Conservation (phyloP, 2,329 filamentous ascomycete species). For the Cladorrhinum sp. region DNA sequence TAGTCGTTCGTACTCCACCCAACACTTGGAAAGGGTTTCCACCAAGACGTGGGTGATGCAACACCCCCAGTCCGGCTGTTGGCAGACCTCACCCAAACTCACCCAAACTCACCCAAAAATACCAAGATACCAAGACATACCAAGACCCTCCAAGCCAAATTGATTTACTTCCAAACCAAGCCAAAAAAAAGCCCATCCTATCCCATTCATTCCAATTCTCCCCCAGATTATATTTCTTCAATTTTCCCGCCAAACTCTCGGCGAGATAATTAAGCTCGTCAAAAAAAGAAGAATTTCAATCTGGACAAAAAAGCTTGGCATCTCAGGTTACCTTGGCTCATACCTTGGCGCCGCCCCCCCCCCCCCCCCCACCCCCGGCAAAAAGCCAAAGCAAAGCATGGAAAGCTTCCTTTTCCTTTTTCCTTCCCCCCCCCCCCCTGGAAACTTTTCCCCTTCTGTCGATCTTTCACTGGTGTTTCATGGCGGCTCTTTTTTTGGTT, state of each 20-base stretch:
- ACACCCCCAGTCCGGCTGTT: not conserved
- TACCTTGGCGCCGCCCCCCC: no score
- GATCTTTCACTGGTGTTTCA: constrained; percentile 29
- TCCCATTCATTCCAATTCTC: no score
- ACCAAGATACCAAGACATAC: not conserved
- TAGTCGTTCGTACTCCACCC: not conserved
- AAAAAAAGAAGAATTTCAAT: no score
- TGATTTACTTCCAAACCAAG: not conserved
- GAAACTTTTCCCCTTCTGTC: constrained; percentile 6
- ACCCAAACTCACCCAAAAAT: not conserved
- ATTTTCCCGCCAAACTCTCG: no score
- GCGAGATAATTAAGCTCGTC: no score
- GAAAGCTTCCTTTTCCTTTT: not conserved
- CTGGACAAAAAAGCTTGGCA: not conserved
- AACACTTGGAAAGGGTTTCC: not conserved
- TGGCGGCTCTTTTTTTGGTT: constrained; percentile 2
- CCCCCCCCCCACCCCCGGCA: no score
- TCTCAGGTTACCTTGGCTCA: not conserved
- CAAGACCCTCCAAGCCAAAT: not conserved
- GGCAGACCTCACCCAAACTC: not conserved
- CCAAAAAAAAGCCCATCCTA: not conserved
- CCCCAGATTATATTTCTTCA: not conserved
- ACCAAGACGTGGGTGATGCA: not conserved
- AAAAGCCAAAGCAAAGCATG: no score
- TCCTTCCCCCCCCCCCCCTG: no score